Conservation (phyloP, 371 early-diverging fungal species). For the Mucor circinelloides region DNA sequence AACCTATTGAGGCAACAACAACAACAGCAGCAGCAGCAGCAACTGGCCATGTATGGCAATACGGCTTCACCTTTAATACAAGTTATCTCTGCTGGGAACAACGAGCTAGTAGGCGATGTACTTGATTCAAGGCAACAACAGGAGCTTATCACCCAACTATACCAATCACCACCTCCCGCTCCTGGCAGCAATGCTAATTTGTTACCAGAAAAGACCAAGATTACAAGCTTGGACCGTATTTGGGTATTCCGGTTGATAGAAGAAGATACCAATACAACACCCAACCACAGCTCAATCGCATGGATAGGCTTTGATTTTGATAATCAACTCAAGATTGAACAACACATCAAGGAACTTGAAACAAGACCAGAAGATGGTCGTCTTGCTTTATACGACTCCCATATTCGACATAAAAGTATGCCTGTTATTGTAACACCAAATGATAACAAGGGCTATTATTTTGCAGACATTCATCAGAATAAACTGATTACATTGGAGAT, state of each 20-base stretch:
- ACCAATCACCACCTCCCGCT: neutral
- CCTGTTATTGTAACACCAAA: conserved; percentile 28
- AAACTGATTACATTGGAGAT: conserved; percentile 4
- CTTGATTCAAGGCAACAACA: conserved; percentile 21
- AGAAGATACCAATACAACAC: neutral
- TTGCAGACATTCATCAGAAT: conserved; percentile 6
- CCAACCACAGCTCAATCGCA: neutral
- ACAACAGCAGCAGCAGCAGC: neutral
- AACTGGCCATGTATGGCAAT: neutral
- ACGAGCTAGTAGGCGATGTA: conserved; percentile 20
- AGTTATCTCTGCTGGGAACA: conserved; percentile 5
- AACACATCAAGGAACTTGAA: neutral
- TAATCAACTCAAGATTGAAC: conserved; percentile 28
- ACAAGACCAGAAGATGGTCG: conserved; percentile 18
- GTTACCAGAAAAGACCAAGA: conserved; percentile 6
- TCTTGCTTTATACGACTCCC: conserved; percentile 35
- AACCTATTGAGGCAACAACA: neutral
- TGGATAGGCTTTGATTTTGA: conserved; percentile 40
- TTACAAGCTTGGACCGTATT: conserved; percentile 25
- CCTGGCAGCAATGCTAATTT: neutral
- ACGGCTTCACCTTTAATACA: conserved; percentile 4
- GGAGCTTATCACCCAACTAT: conserved; percentile 8
- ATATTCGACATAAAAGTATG: conserved; percentile 31
- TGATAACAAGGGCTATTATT: conserved; percentile 28
- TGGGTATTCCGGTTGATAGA: conserved; percentile 34